Evolutionary conservation across 805 yeast species (phyloP).

Genomic region (Kodamaea jinghongensis): DNA sequence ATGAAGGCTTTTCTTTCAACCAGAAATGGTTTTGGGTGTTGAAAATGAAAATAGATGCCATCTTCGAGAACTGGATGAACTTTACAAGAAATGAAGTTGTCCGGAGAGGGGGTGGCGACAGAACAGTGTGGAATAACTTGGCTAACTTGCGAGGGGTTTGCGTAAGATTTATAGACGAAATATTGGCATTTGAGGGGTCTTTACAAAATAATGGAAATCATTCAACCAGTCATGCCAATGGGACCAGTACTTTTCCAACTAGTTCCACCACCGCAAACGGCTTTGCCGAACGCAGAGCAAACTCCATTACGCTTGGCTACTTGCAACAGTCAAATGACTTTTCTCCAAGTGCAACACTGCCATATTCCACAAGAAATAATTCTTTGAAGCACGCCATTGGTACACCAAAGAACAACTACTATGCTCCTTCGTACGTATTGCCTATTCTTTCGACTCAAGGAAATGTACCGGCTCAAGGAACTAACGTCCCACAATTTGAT

Average conservation of each 20-base stretch:
- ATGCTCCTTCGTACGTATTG: slow-evolving; percentile 5
- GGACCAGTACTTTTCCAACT: too few species aligned
- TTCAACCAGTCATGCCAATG: too few species aligned
- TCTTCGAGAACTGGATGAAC: slow-evolving; percentile 25
- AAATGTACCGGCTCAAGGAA: too few species aligned
- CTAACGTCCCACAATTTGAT: slow-evolving; percentile 2
- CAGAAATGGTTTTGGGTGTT: slow-evolving; percentile 26
- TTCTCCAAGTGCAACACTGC: too few species aligned
- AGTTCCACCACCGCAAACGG: too few species aligned
- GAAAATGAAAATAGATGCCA: slow-evolving; percentile 21
- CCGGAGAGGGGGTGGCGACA: slow-evolving; percentile 5
- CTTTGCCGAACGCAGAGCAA: slow-evolving; percentile 10
- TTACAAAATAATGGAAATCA: background rate
- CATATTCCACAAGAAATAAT: slow-evolving; percentile 5
- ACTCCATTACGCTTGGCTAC: slow-evolving; percentile 17
- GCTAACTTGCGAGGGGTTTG: slow-evolving; percentile 15
- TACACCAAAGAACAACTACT: background rate
- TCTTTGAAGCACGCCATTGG: slow-evolving; percentile 1
- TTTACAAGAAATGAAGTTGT: slow-evolving; percentile 13
- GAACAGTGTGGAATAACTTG: slow-evolving; percentile 13
- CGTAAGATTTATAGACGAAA: slow-evolving; percentile 14
- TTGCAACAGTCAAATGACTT: too few species aligned
- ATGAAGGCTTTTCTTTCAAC: slow-evolving; percentile 23
- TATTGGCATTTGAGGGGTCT: slow-evolving; percentile 6
- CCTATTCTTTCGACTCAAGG: slow-evolving; percentile 5